Base-by-base conservation (phyloP, 179 eudicot genomes). In the Camellia oleifera region DNA sequence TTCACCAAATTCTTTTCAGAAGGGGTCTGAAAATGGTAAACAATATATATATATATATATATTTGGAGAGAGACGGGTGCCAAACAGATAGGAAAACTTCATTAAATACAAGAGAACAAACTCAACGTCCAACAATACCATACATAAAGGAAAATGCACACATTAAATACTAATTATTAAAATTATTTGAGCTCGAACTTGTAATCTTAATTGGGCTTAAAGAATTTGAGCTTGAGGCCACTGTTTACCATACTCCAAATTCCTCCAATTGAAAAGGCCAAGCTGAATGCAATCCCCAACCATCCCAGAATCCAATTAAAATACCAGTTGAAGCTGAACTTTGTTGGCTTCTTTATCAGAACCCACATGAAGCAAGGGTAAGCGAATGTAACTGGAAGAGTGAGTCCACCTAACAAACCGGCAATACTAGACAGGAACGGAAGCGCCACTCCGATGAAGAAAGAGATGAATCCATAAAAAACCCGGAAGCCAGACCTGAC, bases 321-420 rank as follows among this genome's bases (percentile, higher is more conserved):
- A 48, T 81, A 81, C 83, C 83, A 81, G 26, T 76, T 81, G 48
- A 81, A 81, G 75, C 83, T 69, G 76, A 54, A 81, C 66, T 76
- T 82, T 75, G 26, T 75, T 57, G 4, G 83, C 79, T 13, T 69
- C 56, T 95, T 95, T 60, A 95, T 89, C 50, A 95, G 91, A 56
- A 92, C 95, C 99, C 99, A 95, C 99, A 95, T 95, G 90, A 95
- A 95, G 87, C 99, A 95, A 20, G 99, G 98, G 40, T 81, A 81
- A 45, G 83, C 83, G 48, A 81, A 81, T 40, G 83, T 81, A 40
- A 81, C 83, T 3, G 83, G 83, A 54, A 81, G 78, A 1, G 83
- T 81, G 58, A 65, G 69, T 11, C 69, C 69, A 9, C 69, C 98
- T 18, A 95, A 78, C 50, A 95, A 81, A 69, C 99, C 99, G 1